phyloP scores from a whole-genome alignment of 352 stramenopile genomes.

The Globisporangium alternatum region DNA sequence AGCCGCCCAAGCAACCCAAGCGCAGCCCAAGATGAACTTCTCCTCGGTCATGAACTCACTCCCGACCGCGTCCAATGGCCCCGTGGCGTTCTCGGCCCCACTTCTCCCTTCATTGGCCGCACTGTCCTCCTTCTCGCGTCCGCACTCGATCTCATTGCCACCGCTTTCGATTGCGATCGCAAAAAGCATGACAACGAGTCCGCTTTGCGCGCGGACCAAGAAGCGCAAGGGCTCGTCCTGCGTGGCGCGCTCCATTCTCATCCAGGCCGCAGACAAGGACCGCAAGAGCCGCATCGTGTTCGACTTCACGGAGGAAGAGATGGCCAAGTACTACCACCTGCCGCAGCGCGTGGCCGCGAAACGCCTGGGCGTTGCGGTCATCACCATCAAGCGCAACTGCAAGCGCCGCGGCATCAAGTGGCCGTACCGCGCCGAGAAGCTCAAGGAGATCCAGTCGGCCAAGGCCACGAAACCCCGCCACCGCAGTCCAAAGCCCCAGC shows the following conservation, averaged over 20 bases:
- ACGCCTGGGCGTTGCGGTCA: conserved; percentile 50
- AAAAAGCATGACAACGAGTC: not conserved
- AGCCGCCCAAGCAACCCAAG: not conserved
- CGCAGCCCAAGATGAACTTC: conserved; percentile 8
- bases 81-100: not conserved
- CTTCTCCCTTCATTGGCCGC: not conserved
- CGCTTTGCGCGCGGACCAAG: conserved; percentile 4
- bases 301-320: conserved; percentile 51
- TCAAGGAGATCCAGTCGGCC: conserved; percentile 39
- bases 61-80: not conserved
- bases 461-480: not conserved
- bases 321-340: conserved; percentile 55
- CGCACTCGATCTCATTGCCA: not conserved
- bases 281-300: conserved; percentile 54
- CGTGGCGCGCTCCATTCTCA: conserved; percentile 13
- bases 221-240: not conserved
- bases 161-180: conserved; percentile 13
- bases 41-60: conserved; percentile 10
- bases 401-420: conserved; percentile 55
- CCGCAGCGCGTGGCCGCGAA: conserved; percentile 51
- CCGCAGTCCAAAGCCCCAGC: conserved; percentile 17
- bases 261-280: conserved; percentile 26
- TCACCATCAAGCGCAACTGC: conserved; percentile 63
- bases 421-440: conserved; percentile 53
- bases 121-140: not conserved